Conservation (phyloP, 2,329 filamentous ascomycete genomes). For the Aspergillus clavatus region DNA sequence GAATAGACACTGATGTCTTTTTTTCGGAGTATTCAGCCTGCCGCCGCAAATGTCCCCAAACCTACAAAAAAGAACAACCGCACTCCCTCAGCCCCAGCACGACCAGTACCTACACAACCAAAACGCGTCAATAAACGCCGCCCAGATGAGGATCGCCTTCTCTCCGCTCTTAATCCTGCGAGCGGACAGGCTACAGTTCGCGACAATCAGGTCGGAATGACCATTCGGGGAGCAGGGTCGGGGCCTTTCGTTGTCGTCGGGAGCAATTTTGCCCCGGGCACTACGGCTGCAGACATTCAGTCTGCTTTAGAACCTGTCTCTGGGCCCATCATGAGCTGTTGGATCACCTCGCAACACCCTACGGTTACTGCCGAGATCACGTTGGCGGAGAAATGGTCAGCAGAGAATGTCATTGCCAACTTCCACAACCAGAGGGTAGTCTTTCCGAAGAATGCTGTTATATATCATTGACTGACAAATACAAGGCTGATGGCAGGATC, state of each 20-base stretch:
- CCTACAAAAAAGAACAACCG: constrained; percentile 39
- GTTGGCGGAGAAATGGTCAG: constrained; percentile 51
- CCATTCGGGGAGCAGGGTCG: constrained; percentile 50
- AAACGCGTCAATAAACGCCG: constrained; percentile 30
- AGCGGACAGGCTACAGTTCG: constrained; percentile 29
- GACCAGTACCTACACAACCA: constrained; percentile 17
- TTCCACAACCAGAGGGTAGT: constrained; percentile 60
- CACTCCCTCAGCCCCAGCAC: constrained; percentile 18
- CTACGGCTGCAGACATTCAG: constrained; percentile 61
- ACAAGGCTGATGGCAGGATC: constrained; percentile 55
- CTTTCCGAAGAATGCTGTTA: background rate
- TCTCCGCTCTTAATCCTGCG: constrained; percentile 26
- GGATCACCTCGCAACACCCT: constrained; percentile 49
- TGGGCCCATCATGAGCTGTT: constrained; percentile 51
- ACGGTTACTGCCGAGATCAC: constrained; percentile 58
- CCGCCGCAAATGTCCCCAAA: constrained; percentile 37
- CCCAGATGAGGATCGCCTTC: constrained; percentile 30
- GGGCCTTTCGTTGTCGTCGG: constrained; percentile 56
- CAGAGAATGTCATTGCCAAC: constrained; percentile 55
- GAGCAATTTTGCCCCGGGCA: constrained; percentile 62
- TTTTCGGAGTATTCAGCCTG: constrained; percentile 26
- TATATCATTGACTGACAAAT: constrained; percentile 17
- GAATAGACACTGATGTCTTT: background rate
- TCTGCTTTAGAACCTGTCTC: constrained; percentile 53
- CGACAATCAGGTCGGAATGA: constrained; percentile 41